Conservation (phyloP, 2,329 filamentous ascomycete genomes). For the Coniochaeta prunicola region DNA sequence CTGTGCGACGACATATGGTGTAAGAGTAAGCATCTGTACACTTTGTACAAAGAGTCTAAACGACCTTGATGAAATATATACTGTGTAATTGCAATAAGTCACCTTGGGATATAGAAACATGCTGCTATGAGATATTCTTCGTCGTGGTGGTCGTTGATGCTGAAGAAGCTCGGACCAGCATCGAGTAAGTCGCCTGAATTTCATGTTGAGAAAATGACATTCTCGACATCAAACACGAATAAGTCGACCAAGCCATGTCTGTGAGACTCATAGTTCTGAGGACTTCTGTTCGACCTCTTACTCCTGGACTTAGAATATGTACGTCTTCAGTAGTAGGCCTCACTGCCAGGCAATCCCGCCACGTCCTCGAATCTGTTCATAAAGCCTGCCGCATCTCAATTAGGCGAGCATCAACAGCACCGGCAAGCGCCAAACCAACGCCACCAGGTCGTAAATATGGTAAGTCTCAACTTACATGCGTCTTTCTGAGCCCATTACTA, state of each 20-base stretch:
- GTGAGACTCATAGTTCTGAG: neutral
- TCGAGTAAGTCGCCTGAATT: neutral
- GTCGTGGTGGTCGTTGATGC: neutral
- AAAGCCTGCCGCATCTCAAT: neutral
- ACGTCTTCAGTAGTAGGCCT: neutral
- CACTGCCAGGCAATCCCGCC: neutral
- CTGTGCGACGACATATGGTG: neutral
- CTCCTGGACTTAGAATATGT: neutral
- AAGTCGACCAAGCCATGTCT: neutral
- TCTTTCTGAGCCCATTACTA: neutral
- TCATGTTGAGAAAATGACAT: neutral
- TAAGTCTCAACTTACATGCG: neutral
- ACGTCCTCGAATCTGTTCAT: neutral
- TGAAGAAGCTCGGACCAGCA: constrained; percentile 1
- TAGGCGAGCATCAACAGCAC: neutral
- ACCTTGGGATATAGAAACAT: neutral
- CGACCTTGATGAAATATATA: neutral
- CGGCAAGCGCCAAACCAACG: neutral
- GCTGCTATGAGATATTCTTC: neutral
- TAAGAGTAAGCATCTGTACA: neutral
- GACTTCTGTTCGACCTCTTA: neutral
- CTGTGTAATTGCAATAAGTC: neutral
- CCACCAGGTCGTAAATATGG: neutral
- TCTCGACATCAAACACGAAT: neutral
- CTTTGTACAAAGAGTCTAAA: neutral